Percentiles rank a stretch among this genome's conserved stretches.
phyloP scores from a whole-genome alignment of 768 basidiomycete species.

The Mycena vulgaris region DNA sequence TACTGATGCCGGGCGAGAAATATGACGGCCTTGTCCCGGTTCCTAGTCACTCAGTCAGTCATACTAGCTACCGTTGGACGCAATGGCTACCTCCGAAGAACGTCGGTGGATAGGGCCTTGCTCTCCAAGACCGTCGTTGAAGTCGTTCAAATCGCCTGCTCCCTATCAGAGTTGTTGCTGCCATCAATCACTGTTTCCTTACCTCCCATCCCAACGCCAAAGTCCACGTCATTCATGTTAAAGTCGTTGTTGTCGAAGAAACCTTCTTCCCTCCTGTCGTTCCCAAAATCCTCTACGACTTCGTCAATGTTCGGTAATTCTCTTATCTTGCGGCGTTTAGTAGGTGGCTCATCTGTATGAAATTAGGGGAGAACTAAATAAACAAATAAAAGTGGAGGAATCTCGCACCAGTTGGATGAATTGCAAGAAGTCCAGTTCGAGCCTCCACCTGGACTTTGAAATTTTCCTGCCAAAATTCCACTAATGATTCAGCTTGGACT shows the following conservation, averaged over 20 bases:
- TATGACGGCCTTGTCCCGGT: slow-evolving; percentile 87
- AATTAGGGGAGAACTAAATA: neutral
- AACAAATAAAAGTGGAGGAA: neutral
- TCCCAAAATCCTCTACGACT: slow-evolving; percentile 23
- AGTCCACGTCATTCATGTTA: slow-evolving; percentile 32
- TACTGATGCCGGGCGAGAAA: slow-evolving; percentile 69
- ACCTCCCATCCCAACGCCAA: slow-evolving; percentile 24
- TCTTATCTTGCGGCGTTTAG: slow-evolving; percentile 64
- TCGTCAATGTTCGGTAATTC: slow-evolving; percentile 32
- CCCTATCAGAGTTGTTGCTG: neutral
- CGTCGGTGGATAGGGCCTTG: slow-evolving; percentile 43
- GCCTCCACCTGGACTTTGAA: slow-evolving; percentile 81
- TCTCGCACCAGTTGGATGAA: slow-evolving; percentile 55
- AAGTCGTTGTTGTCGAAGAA: slow-evolving; percentile 32
- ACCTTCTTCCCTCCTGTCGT: slow-evolving; percentile 16
- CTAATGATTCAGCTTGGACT: slow-evolving; percentile 79
- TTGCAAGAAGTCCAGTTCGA: slow-evolving; percentile 60
- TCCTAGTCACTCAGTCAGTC: slow-evolving; percentile 61
- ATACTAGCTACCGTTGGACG: neutral
- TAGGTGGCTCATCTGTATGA: slow-evolving; percentile 57
- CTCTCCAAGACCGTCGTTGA: slow-evolving; percentile 9
- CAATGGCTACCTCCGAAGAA: slow-evolving; percentile 71
- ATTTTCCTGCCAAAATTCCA: slow-evolving; percentile 82
- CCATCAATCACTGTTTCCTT: neutral
- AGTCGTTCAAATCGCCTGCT: slow-evolving; percentile 18